phyloP scores from a whole-genome alignment of 2,329 filamentous ascomycete species.

The Didymellaceae sp. region DNA sequence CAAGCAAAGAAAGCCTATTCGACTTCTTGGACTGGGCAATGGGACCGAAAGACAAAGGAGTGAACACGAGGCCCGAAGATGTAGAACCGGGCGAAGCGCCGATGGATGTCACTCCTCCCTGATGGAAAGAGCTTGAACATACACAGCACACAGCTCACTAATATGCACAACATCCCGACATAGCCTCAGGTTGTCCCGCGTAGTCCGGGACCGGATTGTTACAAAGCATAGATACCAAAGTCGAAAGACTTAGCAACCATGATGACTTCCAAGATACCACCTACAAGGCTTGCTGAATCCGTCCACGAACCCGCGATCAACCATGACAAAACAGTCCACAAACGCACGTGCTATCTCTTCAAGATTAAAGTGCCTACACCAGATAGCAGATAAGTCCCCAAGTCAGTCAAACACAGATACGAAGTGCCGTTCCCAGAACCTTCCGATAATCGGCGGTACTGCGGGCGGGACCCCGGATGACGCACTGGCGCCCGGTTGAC shows the following conservation, averaged over 20 bases:
- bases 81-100: neutral
- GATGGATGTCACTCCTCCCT: conserved; percentile 1
- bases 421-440: conserved; percentile 4
- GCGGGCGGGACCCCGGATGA: conserved; percentile 16
- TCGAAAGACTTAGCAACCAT: too few relatives aligned
- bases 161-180: neutral
- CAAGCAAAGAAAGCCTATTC: conserved; percentile 28
- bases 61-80: neutral
- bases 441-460: conserved; percentile 16
- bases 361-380: too few relatives aligned
- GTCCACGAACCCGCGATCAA: too few relatives aligned
- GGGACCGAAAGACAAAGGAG: conserved; percentile 1
- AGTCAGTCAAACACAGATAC: conserved; percentile 20
- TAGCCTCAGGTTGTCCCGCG: neutral
- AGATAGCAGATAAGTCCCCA: neutral
- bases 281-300: too few relatives aligned
- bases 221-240: neutral
- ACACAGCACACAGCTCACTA: neutral
- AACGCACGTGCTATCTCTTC: neutral
- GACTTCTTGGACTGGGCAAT: conserved; percentile 40
- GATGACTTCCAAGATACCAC: too few relatives aligned
- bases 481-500: conserved; percentile 15
- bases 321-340: too few relatives aligned
- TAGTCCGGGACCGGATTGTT: too few relatives aligned
- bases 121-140: neutral